Evolutionary conservation across 805 yeast genomes (phyloP), one percentile per base, ranked within the genome.

Genomic region (Ascoidea rubescens): DNA sequence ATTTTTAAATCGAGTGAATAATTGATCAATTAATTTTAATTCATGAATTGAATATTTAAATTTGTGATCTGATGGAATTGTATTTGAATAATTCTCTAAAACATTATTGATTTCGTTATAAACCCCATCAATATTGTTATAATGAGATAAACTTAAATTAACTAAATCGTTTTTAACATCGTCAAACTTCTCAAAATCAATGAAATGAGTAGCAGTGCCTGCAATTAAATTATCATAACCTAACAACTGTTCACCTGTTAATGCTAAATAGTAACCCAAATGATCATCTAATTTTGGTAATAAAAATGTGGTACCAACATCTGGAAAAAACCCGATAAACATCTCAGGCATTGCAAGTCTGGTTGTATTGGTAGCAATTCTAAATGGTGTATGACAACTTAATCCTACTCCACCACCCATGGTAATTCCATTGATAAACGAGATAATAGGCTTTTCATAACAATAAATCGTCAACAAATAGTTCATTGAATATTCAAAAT

Each of bases 381-480:
- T 79, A 73, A 90, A 91, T 2, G 96, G 93, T 8, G 87, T 83
- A 67, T 93, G 98, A 45, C 87, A 82, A 0, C 90, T 74, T 48
- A 93, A 70, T 4, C 99, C 98, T 46, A 88, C 95, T 59, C 98
- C 98, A 51, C 98, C 98, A 53, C 98, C 99, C 96, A 93, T 87
- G 31, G 91, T 87, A 59, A 91, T 87, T 30, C 98, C 97, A 62
- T 91, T 83, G 79, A 85, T 82, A 33, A 89, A 61, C 0, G 95
- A 72, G n/a, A 93, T 82, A 55, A 86, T 75, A 0, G 98, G 98
- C 70, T 89, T 91, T n/a, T 52, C 48, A 21, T 21, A 21, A 53
- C 79, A 69, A 54, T 77, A 84, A 16, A 85, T 77, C 21, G 86
- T 74, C 52, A 85, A 71, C 47, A 79, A 64, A 61, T 78, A 84